Evolutionary conservation across 768 basidiomycete genomes (phyloP).

Genomic region (Leccinum boreale): DNA sequence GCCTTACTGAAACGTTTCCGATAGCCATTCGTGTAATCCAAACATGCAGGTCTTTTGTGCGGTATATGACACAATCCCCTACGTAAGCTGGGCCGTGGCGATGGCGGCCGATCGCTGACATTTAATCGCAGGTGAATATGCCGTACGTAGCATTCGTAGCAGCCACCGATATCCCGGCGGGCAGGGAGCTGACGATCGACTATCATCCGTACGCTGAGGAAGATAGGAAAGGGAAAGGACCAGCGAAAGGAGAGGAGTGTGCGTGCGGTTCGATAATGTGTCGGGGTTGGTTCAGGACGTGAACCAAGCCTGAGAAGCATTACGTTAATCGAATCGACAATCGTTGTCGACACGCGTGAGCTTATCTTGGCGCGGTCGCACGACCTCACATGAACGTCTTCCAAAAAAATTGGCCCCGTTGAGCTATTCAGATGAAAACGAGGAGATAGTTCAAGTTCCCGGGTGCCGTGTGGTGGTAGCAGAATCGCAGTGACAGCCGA

Average conservation of each 20-base stretch:
- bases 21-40: constrained; percentile 68
- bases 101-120: neutral
- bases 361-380: neutral
- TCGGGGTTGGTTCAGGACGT: constrained; percentile 36
- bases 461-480: neutral
- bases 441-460: neutral
- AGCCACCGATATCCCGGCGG: constrained; percentile 41
- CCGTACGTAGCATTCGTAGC: constrained; percentile 65
- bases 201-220: constrained; percentile 49
- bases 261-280: constrained; percentile 36
- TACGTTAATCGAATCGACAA: neutral
- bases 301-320: neutral
- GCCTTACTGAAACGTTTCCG: constrained; percentile 3
- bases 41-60: constrained; percentile 57
- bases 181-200: constrained; percentile 61
- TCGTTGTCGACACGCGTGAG: neutral
- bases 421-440: neutral
- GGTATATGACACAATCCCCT: constrained; percentile 58
- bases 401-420: neutral
- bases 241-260: constrained; percentile 32
- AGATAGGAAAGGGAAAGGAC: constrained; percentile 24
- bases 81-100: constrained; percentile 33
- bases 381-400: neutral
- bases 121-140: constrained; percentile 44
- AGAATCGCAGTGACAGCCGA: neutral